Evolutionary conservation across 2,329 filamentous ascomycete species (phyloP).

Genomic region (Fusarium buharicum): DNA sequence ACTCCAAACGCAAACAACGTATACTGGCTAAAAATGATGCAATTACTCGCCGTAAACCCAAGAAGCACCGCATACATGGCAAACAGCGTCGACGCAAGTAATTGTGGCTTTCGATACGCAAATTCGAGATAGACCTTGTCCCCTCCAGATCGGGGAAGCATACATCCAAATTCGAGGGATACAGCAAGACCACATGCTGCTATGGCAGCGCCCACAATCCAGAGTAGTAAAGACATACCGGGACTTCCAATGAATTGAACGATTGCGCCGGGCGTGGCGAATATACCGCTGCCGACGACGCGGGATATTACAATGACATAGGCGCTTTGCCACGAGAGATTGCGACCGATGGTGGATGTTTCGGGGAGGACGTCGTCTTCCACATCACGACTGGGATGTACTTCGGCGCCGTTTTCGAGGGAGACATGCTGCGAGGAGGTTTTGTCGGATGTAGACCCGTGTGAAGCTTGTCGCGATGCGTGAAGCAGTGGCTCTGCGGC

Average conservation of each 20-base stretch:
- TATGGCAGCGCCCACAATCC: conserved; percentile 70
- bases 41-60: conserved; percentile 76
- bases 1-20: conserved; percentile 67
- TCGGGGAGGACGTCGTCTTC: conserved; percentile 70
- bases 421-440: too few species aligned
- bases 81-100: conserved; percentile 71
- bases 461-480: background rate
- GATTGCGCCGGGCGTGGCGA: conserved; percentile 76
- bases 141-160: conserved; percentile 75
- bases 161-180: conserved; percentile 74
- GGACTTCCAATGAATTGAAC: conserved; percentile 73
- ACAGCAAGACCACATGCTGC: conserved; percentile 70
- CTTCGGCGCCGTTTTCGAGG: background rate
- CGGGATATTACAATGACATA: conserved; percentile 75
- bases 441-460: conserved; percentile 6
- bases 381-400: conserved; percentile 46
- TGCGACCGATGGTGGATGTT: conserved; percentile 66
- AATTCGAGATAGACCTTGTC: conserved; percentile 78
- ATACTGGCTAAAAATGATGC: conserved; percentile 75
- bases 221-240: conserved; percentile 69
- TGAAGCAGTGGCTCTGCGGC: conserved; percentile 26
- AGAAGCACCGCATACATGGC: conserved; percentile 71
- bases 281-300: conserved; percentile 77
- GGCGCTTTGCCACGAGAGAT: conserved; percentile 69
- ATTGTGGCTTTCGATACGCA: conserved; percentile 70